These are phyloP conservation scores for Fomitopsis serialis DNA, from an alignment of 768 basidiomycete genomes.

Conservation along the genomic window DNA sequence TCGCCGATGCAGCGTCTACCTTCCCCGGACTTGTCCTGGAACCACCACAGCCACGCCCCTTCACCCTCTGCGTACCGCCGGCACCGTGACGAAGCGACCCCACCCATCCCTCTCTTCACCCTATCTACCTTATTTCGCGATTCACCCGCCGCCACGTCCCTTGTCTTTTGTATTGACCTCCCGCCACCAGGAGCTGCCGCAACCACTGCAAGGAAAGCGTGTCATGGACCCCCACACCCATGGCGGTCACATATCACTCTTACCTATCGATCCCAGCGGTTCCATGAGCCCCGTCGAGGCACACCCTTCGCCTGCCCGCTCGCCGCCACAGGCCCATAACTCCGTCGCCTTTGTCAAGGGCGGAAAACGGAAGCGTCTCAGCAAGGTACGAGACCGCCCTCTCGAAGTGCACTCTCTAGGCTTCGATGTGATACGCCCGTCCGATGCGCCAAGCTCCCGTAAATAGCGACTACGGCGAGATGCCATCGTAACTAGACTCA, in stretches of 20 bases:
- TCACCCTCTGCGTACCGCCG: not conserved
- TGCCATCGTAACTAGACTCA: too few relatives aligned
- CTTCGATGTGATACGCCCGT: not conserved
- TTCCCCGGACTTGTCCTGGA: not conserved
- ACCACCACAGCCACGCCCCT: not conserved
- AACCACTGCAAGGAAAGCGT: not conserved
- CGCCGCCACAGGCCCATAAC: slow-evolving; percentile 20
- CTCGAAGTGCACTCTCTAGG: not conserved
- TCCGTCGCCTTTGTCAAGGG: slow-evolving; percentile 43
- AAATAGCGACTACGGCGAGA: too few relatives aligned
- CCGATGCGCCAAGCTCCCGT: not conserved
- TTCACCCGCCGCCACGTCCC: not conserved
- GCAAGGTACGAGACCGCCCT: slow-evolving; percentile 33
- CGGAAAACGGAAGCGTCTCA: slow-evolving; percentile 48
- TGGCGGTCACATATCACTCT: not conserved
- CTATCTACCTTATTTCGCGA: not conserved
- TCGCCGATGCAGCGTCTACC: not conserved
- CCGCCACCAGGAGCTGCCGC: not conserved
- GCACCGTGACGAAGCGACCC: not conserved
- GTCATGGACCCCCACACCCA: not conserved
- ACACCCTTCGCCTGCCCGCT: not conserved
- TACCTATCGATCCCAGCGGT: not conserved
- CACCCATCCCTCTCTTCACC: not conserved
- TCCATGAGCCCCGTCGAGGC: not conserved
- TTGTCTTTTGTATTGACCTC: not conserved